A percentile compares a stretch with the other conserved stretches of the same genome.
These are phyloP conservation scores for Erythrophleum fordii DNA, from an alignment of 306 rosid genomes.

Conservation along the genomic window DNA sequence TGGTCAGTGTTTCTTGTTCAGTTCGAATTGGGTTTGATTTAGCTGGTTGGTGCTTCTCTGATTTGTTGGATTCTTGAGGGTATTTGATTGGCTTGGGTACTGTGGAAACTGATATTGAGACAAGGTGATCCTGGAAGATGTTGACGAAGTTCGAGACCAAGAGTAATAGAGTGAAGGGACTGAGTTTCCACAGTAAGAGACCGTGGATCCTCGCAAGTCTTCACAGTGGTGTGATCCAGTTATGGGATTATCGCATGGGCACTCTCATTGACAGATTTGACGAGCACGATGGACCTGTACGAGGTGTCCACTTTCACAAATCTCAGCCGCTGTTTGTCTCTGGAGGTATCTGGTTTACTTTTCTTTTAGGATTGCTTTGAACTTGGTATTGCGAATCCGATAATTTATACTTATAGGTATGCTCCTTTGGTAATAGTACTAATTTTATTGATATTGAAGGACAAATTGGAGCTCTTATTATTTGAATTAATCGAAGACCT, in stretches of 20 bases:
- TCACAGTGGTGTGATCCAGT: slow-evolving; percentile 98
- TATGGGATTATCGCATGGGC: slow-evolving; percentile 99
- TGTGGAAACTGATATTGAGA: background rate
- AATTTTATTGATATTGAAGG: background rate
- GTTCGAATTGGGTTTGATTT: background rate
- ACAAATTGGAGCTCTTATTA: background rate
- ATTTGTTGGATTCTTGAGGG: background rate
- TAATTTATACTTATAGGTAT: background rate
- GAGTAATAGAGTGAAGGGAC: slow-evolving; percentile 97
- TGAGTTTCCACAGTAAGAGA: slow-evolving; percentile 93
- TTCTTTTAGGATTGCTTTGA: background rate
- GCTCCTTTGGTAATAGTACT: background rate
- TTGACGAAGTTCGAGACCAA: slow-evolving; percentile 97
- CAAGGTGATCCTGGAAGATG: slow-evolving; percentile 53
- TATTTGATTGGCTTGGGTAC: background rate
- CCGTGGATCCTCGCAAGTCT: slow-evolving; percentile 99
- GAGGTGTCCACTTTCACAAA: slow-evolving; percentile 96
- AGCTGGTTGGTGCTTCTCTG: background rate
- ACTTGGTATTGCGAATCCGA: background rate
- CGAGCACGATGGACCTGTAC: slow-evolving; percentile 96
- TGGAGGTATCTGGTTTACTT: slow-evolving; percentile 67
- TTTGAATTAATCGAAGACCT: background rate
- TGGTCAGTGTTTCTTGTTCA: background rate
- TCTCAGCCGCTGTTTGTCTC: slow-evolving; percentile 96
- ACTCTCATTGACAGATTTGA: slow-evolving; percentile 92